A percentile compares a stretch with the other conserved stretches of the same genome.
phyloP scores from a whole-genome alignment of 1,284 basidiomycete species.

The Ceratobasidium sp. region DNA sequence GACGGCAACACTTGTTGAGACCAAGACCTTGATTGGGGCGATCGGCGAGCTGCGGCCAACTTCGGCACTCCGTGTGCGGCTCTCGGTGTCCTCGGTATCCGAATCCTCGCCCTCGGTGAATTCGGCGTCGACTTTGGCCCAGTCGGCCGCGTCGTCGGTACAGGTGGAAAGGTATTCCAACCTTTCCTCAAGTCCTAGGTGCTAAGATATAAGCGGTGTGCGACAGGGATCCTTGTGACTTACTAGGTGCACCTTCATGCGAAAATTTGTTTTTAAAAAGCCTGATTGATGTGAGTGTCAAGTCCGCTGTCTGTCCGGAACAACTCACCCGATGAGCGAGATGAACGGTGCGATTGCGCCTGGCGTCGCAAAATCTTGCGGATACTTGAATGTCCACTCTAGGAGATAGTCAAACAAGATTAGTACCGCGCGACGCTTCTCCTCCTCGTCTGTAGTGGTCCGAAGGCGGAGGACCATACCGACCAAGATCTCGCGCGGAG shows the following conservation, averaged over 20 bases:
- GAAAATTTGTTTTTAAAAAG: constrained; percentile 70
- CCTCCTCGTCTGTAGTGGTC: neutral
- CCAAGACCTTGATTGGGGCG: neutral
- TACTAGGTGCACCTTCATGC: constrained; percentile 71
- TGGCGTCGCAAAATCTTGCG: constrained; percentile 79
- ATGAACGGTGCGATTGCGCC: constrained; percentile 77
- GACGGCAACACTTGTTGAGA: constrained; percentile 3
- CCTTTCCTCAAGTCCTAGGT: constrained; percentile 5
- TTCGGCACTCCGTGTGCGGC: constrained; percentile 23
- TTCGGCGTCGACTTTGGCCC: constrained; percentile 29
- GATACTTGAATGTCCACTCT: constrained; percentile 78
- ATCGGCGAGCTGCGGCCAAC: neutral
- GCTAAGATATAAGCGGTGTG: neutral
- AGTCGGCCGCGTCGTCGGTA: constrained; percentile 28
- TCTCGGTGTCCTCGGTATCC: constrained; percentile 36
- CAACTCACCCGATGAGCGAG: constrained; percentile 79
- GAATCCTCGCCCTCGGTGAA: constrained; percentile 40
- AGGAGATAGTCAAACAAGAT: constrained; percentile 73
- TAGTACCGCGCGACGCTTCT: constrained; percentile 13
- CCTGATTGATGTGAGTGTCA: constrained; percentile 73
- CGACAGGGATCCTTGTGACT: constrained; percentile 64
- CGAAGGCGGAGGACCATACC: constrained; percentile 82
- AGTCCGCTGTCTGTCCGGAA: constrained; percentile 71
- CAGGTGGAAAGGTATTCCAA: neutral
- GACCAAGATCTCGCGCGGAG: constrained; percentile 79